These are phyloP conservation scores for Lentinula boryana DNA, from an alignment of 768 basidiomycete species.

Conservation along the genomic window DNA sequence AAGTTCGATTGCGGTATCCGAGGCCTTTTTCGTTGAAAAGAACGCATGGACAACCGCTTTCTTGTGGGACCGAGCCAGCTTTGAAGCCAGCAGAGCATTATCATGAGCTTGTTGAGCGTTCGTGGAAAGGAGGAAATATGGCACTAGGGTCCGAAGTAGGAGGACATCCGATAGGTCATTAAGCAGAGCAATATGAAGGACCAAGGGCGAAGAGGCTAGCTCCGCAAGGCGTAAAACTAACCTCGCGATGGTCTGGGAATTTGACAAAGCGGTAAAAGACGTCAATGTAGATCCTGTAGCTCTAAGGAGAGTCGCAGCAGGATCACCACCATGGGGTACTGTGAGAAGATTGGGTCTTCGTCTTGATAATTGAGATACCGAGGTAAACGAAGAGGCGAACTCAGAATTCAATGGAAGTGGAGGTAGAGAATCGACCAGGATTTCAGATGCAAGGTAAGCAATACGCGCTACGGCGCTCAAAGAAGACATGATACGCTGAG, in stretches of 20 bases:
- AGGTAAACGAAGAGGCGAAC: constrained; percentile 34
- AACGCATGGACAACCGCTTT: constrained; percentile 87
- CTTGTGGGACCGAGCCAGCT: constrained; percentile 62
- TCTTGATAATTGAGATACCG: constrained; percentile 26
- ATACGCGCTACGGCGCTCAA: constrained; percentile 52
- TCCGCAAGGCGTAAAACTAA: constrained; percentile 68
- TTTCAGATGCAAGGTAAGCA: constrained; percentile 66
- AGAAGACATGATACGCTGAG: constrained; percentile 9
- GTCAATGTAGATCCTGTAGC: constrained; percentile 40
- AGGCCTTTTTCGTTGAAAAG: constrained; percentile 32
- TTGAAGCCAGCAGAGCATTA: constrained; percentile 81
- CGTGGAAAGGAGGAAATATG: constrained; percentile 77
- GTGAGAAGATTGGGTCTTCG: constrained; percentile 39
- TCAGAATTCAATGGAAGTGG: constrained; percentile 31
- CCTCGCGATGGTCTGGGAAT: constrained; percentile 45
- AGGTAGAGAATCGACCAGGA: constrained; percentile 53
- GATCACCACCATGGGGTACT: constrained; percentile 62
- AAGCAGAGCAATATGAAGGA: constrained; percentile 61
- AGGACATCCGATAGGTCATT: constrained; percentile 72
- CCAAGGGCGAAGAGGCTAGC: constrained; percentile 59
- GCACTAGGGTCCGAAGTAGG: constrained; percentile 70
- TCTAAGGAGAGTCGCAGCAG: constrained; percentile 49
- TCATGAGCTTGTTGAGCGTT: constrained; percentile 81
- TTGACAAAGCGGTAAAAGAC: constrained; percentile 52
- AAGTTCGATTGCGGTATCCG: constrained; percentile 42